Base-by-base conservation (phyloP, 345 rosid species). In the Litchi chinensis region DNA sequence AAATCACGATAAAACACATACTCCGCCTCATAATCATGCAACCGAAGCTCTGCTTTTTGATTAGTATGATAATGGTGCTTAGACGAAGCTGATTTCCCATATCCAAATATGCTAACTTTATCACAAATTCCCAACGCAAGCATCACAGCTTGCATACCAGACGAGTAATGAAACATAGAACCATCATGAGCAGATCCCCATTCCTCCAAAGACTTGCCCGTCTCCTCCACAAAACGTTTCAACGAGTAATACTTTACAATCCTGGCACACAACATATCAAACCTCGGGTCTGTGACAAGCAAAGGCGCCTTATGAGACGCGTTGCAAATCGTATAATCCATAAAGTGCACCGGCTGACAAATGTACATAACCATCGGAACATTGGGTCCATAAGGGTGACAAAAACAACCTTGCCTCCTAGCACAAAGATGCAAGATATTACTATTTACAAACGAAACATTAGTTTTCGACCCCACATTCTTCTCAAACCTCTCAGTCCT, bases 71-170 rank as follows among this genome's bases (percentile, higher is more conserved):
- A 93, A 83, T 95, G 98, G 32, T 92, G 99, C 89, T 90, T 93
- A 0, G 91, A 87, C 0, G 77, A 79, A 72, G 80, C 82, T 24
- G 86, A 86, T 82, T 95, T 95, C 77, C 99, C 99, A 70, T 91
- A 95, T 54, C 99, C 98, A 54, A 95, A 93, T 10, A 95, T 24
- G n/a, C 93, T 83, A 48, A 95, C 98, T 83, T 79, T 82, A 43
- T 95, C 96, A 68, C 98, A 95, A 22, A 91, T 77, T 50, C 98
- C 99, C 16, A 86, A 79, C 0, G 98, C 91, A 10, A 93, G 86
- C 95, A 93, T 89, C 40, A 91, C 91, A 40, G 98, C 99, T 64
- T 95, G 98, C 89, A 93, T 88, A 41, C 98, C 99, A 15, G 99
- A 95, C 0, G 98, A 93, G 86, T 95, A 95, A 67, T 95, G 99